Percentiles rank a stretch among this genome's conserved stretches.
Evolutionary conservation across 108 stramenopile genomes (phyloP).

Genomic region (Cyclotella kingstonii): DNA sequence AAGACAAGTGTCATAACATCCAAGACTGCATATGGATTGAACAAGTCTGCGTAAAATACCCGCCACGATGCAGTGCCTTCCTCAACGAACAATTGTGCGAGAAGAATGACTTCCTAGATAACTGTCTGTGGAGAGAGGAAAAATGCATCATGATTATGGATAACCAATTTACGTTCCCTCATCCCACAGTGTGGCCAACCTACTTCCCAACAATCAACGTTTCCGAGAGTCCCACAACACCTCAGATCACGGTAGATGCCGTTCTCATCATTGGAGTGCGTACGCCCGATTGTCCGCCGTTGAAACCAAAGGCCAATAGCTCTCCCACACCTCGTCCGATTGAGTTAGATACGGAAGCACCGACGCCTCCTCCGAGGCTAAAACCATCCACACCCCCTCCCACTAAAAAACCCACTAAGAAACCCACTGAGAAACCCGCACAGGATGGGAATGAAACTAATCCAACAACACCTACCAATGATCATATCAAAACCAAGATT

Average conservation of each 20-base stretch:
- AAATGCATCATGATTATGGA: background rate
- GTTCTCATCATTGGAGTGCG: background rate
- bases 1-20: background rate
- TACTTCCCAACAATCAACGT: background rate
- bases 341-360: background rate
- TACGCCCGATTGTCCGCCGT: background rate
- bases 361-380: background rate
- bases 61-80: background rate
- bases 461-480: background rate
- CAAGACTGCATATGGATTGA: background rate
- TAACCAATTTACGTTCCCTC: background rate
- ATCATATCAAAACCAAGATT: background rate
- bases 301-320: background rate
- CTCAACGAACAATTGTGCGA: constrained; percentile 1
- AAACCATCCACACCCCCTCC: background rate
- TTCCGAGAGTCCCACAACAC: background rate
- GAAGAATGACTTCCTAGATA: background rate
- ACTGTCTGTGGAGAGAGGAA: background rate
- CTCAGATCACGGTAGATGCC: background rate
- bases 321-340: background rate
- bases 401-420: background rate
- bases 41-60: background rate
- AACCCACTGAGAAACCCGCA: background rate
- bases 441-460: background rate
- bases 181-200: constrained; percentile 8